phyloP scores from a whole-genome alignment of 345 rosid species.

The Ceriops decandra region DNA sequence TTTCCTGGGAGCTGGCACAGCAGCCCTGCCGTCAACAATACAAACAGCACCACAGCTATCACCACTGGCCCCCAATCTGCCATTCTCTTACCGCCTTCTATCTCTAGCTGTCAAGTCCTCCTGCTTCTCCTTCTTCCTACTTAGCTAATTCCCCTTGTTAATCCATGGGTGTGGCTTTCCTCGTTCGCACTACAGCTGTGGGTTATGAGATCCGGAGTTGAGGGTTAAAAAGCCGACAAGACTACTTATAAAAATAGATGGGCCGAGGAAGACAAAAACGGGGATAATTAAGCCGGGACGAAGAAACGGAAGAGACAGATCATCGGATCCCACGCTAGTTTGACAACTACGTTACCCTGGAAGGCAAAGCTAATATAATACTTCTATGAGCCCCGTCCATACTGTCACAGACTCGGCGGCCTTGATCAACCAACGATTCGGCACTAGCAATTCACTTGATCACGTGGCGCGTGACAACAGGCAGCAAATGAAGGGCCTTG shows the following conservation, averaged over 20 bases:
- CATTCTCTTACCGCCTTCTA: neutral
- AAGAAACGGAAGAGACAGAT: neutral
- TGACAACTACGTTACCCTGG: neutral
- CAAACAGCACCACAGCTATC: neutral
- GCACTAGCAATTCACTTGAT: too few species aligned
- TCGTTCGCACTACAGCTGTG: neutral
- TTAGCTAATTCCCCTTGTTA: too few species aligned
- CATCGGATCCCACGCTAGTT: neutral
- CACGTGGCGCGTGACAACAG: too few species aligned
- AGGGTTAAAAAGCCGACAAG: neutral
- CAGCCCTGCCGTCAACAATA: neutral
- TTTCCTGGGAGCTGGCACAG: slow-evolving; percentile 4
- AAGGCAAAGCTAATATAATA: neutral
- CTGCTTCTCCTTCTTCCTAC: too few species aligned
- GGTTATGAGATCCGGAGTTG: neutral
- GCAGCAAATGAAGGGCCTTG: too few species aligned
- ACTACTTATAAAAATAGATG: neutral
- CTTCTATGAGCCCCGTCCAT: neutral
- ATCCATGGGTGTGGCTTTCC: too few species aligned
- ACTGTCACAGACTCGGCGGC: too few species aligned
- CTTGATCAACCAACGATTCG: too few species aligned
- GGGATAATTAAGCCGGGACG: neutral
- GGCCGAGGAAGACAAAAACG: neutral
- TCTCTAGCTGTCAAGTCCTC: neutral
- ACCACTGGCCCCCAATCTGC: slow-evolving; percentile 3